Evolutionary conservation across 2,329 filamentous ascomycete genomes (phyloP).

Genomic region (Beauveria australis): DNA sequence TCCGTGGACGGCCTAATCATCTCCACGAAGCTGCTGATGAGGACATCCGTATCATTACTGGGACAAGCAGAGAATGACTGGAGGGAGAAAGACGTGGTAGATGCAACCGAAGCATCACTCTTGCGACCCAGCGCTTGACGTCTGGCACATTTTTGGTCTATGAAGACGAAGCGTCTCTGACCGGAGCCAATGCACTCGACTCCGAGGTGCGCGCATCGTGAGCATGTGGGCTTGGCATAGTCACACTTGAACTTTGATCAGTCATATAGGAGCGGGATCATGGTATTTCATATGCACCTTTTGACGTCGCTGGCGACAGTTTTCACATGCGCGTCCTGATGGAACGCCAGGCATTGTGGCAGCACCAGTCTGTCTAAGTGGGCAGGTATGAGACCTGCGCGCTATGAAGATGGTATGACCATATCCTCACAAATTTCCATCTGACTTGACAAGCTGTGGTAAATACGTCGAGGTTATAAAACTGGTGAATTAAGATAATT

Average conservation of each 20-base stretch:
- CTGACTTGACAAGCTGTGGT: background rate
- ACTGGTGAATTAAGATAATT: background rate
- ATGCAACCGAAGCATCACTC: no score
- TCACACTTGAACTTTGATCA: conserved; percentile 2
- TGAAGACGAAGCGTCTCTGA: conserved; percentile 7
- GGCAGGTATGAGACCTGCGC: background rate
- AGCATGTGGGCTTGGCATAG: conserved; percentile 3
- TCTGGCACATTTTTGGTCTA: conserved; percentile 2
- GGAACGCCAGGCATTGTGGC: conserved; percentile 4
- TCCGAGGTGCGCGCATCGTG: background rate
- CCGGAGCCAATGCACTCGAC: conserved; percentile 7
- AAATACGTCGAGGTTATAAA: background rate
- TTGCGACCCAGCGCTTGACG: background rate
- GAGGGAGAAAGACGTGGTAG: background rate
- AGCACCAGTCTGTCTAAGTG: background rate
- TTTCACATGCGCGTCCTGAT: conserved; percentile 4
- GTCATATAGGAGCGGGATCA: background rate
- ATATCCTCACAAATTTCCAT: background rate
- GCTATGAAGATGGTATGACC: background rate
- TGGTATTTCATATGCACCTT: conserved; percentile 1
- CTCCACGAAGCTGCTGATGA: background rate
- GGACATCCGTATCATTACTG: background rate
- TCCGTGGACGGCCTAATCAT: conserved; percentile 1
- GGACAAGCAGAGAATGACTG: background rate
- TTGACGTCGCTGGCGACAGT: conserved; percentile 7